Base-by-base conservation (phyloP, 305 asterid genomes). In the Ajuga reptans region DNA sequence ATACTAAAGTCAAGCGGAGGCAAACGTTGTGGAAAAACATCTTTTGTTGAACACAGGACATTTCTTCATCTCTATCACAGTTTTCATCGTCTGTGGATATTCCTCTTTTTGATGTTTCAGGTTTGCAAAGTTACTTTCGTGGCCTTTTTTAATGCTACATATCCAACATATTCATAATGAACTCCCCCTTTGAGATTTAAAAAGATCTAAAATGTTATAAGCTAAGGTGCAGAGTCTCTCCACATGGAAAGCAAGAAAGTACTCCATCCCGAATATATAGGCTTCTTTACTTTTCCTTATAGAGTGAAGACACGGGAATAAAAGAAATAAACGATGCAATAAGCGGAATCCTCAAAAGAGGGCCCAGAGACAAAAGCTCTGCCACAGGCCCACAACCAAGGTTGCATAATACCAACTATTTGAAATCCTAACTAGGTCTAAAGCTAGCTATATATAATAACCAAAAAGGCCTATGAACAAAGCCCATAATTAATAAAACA, bases 1-100 rank as follows among this genome's bases (percentile, higher is more conserved):
- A 34, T 87, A 77, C 74, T 90, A 42, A 93, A 87, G 84, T 79
- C 95, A 52, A 83, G 81, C 27, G 71, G 85, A 65, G 82, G 92
- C 78, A 86, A 93, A 76, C 97, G 89, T 37, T 86, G 77, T 59
- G 99, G 97, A 7, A 93, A 93, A 80, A 86, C 96, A 76, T 93
- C 99, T 49, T 93, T 93, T 82, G 97, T 93, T 75, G 99, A 93
- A 80, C 99, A 93, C 77, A 81, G 97, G 74, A 87, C 96, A 14
- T 91, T 86, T 84, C 91, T 93, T 71, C 99, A 93, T 86, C 96
- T 93, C 72, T 93, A 93, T 79, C 99, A 93, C 79, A 93, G 99
- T 81, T 94, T 94, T 64, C 96, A 94, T 80, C 96, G 99, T 54
- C 94, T 94, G 45, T 94, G 99, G 99, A 86, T 94, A 76, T 94